Evolutionary conservation across 441 rosid genomes (phyloP).

Genomic region (Euphorbia corollata): DNA sequence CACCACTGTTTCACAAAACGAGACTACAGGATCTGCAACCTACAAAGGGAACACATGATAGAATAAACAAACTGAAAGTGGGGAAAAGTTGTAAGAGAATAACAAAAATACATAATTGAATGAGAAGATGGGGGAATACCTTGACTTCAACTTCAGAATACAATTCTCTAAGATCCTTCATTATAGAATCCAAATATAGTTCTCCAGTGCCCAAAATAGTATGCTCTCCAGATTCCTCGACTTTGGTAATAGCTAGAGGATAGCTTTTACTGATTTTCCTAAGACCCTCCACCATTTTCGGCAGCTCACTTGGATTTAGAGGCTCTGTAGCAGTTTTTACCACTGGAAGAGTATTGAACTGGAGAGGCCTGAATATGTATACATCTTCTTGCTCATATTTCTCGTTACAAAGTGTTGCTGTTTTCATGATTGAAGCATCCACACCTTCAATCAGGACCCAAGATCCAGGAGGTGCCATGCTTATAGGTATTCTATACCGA

Average conservation of each 20-base stretch:
- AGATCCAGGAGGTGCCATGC: constrained; percentile 95
- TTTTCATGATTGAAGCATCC: constrained; percentile 95
- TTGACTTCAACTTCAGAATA: constrained; percentile 98
- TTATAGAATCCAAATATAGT: constrained; percentile 86
- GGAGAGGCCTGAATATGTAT: constrained; percentile 78
- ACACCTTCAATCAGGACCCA: constrained; percentile 98
- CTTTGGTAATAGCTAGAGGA: constrained; percentile 93
- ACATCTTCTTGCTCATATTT: constrained; percentile 65
- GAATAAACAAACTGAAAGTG: neutral
- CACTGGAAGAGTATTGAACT: constrained; percentile 90
- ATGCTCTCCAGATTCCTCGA: constrained; percentile 97
- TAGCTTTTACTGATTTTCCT: constrained; percentile 98
- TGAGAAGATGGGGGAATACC: constrained; percentile 31
- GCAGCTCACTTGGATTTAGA: constrained; percentile 93
- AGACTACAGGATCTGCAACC: constrained; percentile 97
- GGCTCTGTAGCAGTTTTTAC: constrained; percentile 99
- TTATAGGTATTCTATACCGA: constrained; percentile 80
- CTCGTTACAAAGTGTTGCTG: constrained; percentile 79
- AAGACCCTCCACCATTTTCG: constrained; percentile 99
- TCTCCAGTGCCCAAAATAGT: constrained; percentile 96
- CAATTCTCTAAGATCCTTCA: constrained; percentile 97
- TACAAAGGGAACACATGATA: constrained; percentile 26
- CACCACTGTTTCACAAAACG: constrained; percentile 95
- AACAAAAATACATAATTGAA: constrained; percentile 6
- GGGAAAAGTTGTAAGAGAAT: neutral